phyloP scores from a whole-genome alignment of 768 basidiomycete species.

The Pisolithus microcarpus region DNA sequence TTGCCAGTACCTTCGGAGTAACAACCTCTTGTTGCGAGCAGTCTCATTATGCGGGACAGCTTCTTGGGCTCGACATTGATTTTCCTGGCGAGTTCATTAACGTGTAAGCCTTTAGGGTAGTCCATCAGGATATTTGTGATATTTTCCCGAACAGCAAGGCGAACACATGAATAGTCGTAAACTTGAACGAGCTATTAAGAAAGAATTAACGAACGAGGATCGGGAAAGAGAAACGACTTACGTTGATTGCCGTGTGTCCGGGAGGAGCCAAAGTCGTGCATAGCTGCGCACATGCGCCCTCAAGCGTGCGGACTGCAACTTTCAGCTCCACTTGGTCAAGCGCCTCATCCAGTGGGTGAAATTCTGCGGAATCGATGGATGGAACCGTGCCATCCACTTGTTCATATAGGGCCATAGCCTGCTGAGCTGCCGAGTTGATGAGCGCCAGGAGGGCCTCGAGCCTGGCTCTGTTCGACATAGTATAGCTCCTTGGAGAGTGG shows the following conservation, averaged over 20 bases:
- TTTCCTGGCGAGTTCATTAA: constrained; percentile 21
- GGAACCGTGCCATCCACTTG: neutral
- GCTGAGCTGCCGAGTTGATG: neutral
- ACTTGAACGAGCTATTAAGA: too few relatives aligned
- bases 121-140: constrained; percentile 8
- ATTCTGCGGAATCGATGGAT: neutral
- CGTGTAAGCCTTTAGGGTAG: constrained; percentile 24
- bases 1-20: constrained; percentile 23
- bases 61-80: constrained; percentile 20
- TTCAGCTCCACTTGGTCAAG: neutral
- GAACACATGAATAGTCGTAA: too few relatives aligned
- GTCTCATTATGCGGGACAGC: constrained; percentile 23
- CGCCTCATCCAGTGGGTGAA: neutral
- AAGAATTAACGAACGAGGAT: too few relatives aligned
- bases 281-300: constrained; percentile 27
- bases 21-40: constrained; percentile 24
- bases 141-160: too few relatives aligned
- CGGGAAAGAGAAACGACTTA: constrained; percentile 8
- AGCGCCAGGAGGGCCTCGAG: too few relatives aligned
- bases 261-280: constrained; percentile 30
- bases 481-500: too few relatives aligned
- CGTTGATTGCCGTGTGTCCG: constrained; percentile 26
- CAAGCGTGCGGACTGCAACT: constrained; percentile 27
- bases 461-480: too few relatives aligned
- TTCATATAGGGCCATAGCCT: neutral